phyloP scores from a whole-genome alignment of 2,329 filamentous ascomycete genomes.

The Fusarium brevicatenulatum region DNA sequence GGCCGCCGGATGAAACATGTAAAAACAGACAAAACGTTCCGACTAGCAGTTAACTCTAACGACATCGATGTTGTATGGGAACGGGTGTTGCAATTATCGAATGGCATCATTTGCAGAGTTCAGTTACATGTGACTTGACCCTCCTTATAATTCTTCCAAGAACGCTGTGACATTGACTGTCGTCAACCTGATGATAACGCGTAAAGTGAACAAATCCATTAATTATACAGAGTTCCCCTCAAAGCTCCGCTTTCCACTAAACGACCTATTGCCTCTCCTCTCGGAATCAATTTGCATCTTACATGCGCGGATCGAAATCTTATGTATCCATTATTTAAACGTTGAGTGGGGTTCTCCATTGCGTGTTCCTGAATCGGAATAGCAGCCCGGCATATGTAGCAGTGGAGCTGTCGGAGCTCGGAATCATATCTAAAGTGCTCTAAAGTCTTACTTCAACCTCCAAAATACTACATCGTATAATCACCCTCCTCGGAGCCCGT shows the following conservation, averaged over 20 bases:
- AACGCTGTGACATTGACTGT: too few species aligned
- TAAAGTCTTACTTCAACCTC: background rate
- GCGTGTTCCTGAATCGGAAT: background rate
- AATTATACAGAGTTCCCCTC: background rate
- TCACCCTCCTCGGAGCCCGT: background rate
- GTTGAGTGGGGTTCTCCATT: background rate
- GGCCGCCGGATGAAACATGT: background rate
- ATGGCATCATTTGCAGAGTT: background rate
- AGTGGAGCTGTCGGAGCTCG: too few species aligned
- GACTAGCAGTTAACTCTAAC: too few species aligned
- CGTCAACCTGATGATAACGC: accelerated
- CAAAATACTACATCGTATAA: background rate
- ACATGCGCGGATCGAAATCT: background rate
- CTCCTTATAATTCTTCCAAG: accelerated
- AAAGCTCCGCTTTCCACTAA: background rate
- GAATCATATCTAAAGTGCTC: too few species aligned
- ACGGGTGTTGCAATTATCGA: accelerated
- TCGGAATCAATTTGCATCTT: background rate
- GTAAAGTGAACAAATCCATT: accelerated
- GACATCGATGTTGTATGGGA: background rate
- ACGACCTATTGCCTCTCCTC: background rate
- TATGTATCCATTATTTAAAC: background rate
- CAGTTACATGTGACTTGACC: background rate
- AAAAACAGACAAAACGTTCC: background rate
- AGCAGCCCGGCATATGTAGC: background rate